Percentiles rank a stretch among this genome's conserved stretches.
Evolutionary conservation across 345 rosid species (phyloP).

Genomic region (Rubroshorea leprosula): DNA sequence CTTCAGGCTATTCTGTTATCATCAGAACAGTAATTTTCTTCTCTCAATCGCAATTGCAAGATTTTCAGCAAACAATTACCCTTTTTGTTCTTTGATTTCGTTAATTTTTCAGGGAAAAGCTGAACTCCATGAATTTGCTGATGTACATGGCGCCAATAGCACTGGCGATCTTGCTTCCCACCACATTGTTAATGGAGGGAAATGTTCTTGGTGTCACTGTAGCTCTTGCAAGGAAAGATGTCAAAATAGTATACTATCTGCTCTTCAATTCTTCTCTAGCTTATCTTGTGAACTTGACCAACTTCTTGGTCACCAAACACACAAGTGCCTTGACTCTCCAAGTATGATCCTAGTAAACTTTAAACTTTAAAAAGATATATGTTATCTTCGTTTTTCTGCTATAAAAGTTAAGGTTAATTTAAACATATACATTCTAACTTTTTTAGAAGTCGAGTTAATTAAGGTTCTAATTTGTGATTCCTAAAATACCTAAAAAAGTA

Average conservation of each 20-base stretch:
- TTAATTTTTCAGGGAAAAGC: constrained; percentile 40
- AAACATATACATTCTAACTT: too few relatives aligned
- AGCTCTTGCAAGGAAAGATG: constrained; percentile 43
- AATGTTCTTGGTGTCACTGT: constrained; percentile 35
- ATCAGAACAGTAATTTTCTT: constrained; percentile 52
- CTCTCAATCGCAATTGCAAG: background rate
- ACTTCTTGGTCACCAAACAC: constrained; percentile 48
- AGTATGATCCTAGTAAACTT: constrained; percentile 16
- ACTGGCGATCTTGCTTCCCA: constrained; percentile 42
- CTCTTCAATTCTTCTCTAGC: constrained; percentile 43
- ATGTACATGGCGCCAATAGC: constrained; percentile 50
- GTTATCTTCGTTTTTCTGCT: too few relatives aligned
- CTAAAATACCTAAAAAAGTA: too few relatives aligned
- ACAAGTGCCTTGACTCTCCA: constrained; percentile 52
- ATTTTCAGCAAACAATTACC: background rate
- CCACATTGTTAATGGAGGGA: constrained; percentile 42
- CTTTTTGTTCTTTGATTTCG: constrained; percentile 2
- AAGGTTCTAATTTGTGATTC: too few relatives aligned
- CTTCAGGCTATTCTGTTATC: constrained; percentile 69
- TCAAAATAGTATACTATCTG: constrained; percentile 39
- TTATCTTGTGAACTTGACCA: constrained; percentile 47
- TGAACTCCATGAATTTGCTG: constrained; percentile 48
- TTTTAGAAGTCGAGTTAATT: too few relatives aligned
- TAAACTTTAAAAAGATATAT: too few relatives aligned
- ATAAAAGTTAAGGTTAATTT: too few relatives aligned